Percentiles rank a stretch among this genome's conserved stretches.
phyloP scores from a whole-genome alignment of 257 asterid genomes.

The Solanum lycopersicoides region DNA sequence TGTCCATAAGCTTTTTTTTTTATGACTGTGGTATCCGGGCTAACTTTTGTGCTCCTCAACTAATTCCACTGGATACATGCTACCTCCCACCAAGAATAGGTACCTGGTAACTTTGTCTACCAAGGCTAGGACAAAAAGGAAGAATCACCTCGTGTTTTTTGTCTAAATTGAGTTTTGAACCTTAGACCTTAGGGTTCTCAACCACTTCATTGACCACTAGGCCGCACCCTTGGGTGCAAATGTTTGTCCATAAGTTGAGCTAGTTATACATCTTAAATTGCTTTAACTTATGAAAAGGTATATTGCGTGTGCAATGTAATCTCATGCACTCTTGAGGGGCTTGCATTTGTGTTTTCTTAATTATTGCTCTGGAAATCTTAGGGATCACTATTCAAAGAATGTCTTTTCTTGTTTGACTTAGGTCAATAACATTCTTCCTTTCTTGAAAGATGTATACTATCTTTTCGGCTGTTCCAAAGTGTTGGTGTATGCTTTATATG shows the following conservation, averaged over 20 bases:
- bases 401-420: background rate
- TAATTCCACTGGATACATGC: too few species aligned
- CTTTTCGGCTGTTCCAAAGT: background rate
- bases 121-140: too few species aligned
- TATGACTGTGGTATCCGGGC: too few species aligned
- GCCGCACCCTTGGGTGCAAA: background rate
- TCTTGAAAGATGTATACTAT: background rate
- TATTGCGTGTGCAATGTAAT: background rate
- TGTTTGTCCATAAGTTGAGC: background rate
- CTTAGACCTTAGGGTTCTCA: background rate
- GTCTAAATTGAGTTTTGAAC: fast-evolving
- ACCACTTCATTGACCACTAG: background rate
- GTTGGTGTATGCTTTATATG: background rate
- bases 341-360: background rate
- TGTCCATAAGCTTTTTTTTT: too few species aligned
- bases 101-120: too few species aligned
- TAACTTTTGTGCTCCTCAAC: too few species aligned
- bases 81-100: too few species aligned
- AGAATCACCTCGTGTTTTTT: background rate
- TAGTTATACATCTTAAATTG: background rate
- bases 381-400: background rate
- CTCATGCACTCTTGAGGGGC: background rate
- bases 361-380: background rate
- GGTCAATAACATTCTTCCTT: background rate
- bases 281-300: background rate